Base-by-base conservation (phyloP, 257 asterid species). In the Solanum virginianum region DNA sequence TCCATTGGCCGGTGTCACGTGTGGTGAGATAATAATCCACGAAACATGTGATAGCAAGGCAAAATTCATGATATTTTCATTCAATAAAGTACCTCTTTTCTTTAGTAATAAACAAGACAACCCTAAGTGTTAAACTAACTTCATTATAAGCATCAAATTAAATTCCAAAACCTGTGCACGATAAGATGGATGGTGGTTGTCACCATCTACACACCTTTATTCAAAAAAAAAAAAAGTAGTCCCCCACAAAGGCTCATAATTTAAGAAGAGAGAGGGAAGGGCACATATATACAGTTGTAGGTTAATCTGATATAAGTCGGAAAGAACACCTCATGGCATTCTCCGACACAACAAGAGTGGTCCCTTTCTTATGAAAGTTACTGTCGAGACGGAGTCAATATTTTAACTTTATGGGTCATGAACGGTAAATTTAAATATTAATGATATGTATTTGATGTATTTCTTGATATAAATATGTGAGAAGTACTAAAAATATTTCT, bases 191-290 rank as follows among this genome's bases (percentile, higher is more conserved):
- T 87, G 90, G 91, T 89, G 91, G 92, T 55, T 86, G 94, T 91
- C 94, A 84, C 91, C 91, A 90, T 92, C 93, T 80, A 68, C 83
- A 87, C 91, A 87, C 80, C 86, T 87, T 85, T 83, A 65, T 85
- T 87, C 77, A 39, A 57, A 22, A 14, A 18, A 71, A 20, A 17
- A 41, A 29, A 17, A 6, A 53, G 93, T 89, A 91, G 95, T 89
- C 93, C 96, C 94, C 93, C 93, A 87, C 92, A 55, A 69, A 41
- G 86, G 70, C 84, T 85, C 86, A 86, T 87, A 81, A 86, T 88
- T 91, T 54, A 87, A 81, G 68, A 56, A 85, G 88, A 63, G 45
- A 45, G 63, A 86, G 55, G 36, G 43, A 59, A 39, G 82, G 77
- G 74, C 75, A 74, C 51, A 69, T 39, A 70, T 6, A 70, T 70